phyloP scores from a whole-genome alignment of 305 asterid species.

The Fraxinus greggii region DNA sequence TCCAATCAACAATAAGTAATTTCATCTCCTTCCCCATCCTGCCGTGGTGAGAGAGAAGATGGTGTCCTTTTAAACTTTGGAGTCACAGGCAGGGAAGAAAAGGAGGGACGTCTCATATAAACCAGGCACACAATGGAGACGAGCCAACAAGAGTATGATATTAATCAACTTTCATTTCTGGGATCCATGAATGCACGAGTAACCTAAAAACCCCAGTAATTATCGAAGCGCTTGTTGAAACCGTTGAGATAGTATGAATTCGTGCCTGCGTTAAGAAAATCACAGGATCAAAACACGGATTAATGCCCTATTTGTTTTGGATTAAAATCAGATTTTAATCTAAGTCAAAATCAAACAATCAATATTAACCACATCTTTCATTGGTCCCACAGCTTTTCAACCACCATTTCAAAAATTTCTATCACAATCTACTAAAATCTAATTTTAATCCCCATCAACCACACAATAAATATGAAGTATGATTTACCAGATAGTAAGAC shows the following conservation, averaged over 20 bases:
- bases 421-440: too few species aligned
- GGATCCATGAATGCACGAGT: not conserved
- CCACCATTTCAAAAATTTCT: too few species aligned
- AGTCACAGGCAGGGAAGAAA: not conserved
- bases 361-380: too few species aligned
- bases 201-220: not conserved
- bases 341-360: too few species aligned
- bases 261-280: not conserved
- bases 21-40: not conserved
- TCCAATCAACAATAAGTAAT: not conserved
- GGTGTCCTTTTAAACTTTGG: not conserved
- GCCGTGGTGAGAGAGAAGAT: not conserved
- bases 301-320: too few species aligned
- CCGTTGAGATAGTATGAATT: not conserved
- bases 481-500: not conserved
- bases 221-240: not conserved
- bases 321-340: too few species aligned
- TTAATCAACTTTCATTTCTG: not conserved
- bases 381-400: too few species aligned
- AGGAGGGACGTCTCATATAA: not conserved
- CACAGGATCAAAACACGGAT: not conserved
- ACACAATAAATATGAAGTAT: constrained; percentile 1
- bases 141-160: not conserved
- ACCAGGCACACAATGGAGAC: not conserved
- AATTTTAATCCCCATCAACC: too few species aligned